These are phyloP conservation scores for Cyclotella distinguenda DNA, from an alignment of 108 stramenopile species.

Conservation along the genomic window DNA sequence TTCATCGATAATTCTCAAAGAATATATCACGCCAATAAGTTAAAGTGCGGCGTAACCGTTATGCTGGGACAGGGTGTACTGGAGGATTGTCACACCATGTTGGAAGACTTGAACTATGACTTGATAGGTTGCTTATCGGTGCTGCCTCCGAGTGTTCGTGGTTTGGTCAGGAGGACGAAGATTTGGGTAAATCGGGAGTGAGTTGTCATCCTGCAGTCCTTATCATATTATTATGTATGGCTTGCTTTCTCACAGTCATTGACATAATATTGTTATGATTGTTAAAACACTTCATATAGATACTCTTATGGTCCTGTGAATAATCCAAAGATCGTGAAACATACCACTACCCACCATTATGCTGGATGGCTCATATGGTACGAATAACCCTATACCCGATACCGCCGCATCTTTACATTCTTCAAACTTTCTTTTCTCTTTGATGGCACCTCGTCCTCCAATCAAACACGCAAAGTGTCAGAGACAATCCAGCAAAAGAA, in stretches of 20 bases:
- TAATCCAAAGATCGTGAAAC: slow-evolving; percentile 56
- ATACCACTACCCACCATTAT: slow-evolving; percentile 77
- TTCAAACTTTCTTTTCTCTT: neutral
- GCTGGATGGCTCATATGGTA: slow-evolving; percentile 66
- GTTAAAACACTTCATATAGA: slow-evolving; percentile 5
- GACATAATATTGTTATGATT: too few species aligned
- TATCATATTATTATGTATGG: too few species aligned
- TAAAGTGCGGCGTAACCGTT: slow-evolving; percentile 57
- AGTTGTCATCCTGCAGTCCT: too few species aligned
- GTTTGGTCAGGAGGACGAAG: slow-evolving; percentile 59
- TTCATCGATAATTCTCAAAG: slow-evolving; percentile 69
- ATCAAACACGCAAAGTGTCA: slow-evolving; percentile 27
- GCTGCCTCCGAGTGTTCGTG: slow-evolving; percentile 59
- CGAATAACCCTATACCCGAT: neutral
- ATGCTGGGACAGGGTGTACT: slow-evolving; percentile 63
- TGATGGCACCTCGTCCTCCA: neutral
- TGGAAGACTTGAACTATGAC: slow-evolving; percentile 65
- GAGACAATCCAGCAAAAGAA: slow-evolving; percentile 67
- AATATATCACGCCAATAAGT: slow-evolving; percentile 52
- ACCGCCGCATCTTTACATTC: neutral
- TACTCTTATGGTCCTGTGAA: slow-evolving; percentile 60
- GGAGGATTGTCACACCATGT: slow-evolving; percentile 49
- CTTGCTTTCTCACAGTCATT: too few species aligned
- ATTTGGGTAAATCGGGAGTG: slow-evolving; percentile 68
- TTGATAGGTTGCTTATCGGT: slow-evolving; percentile 49